Conservation (phyloP, 2,329 filamentous ascomycete genomes). For the Furcasterigmium sp. region DNA sequence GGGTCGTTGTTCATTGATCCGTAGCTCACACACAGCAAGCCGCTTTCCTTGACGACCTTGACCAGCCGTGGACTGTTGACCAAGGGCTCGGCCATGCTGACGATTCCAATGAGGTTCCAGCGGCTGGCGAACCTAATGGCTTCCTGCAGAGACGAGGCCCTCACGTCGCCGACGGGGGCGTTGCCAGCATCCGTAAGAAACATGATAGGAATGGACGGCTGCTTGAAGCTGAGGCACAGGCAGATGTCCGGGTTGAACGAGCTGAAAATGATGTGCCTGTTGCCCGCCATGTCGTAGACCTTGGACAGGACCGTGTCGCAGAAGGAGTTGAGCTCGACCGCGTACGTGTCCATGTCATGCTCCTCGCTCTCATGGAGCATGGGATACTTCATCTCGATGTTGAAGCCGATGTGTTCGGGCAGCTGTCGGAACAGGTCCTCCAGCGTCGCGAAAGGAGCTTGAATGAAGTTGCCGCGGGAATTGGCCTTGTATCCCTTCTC, state of each 20-base stretch:
- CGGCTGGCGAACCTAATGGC: conserved; percentile 89
- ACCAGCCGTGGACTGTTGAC: conserved; percentile 86
- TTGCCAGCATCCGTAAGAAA: conserved; percentile 90
- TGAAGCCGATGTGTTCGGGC: conserved; percentile 82
- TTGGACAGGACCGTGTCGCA: conserved; percentile 87
- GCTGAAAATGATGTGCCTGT: conserved; percentile 92
- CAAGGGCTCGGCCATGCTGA: conserved; percentile 81
- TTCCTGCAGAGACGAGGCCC: conserved; percentile 88
- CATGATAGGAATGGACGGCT: conserved; percentile 90
- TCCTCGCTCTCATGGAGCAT: conserved; percentile 96
- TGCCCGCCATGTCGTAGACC: conserved; percentile 79
- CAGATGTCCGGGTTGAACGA: conserved; percentile 98
- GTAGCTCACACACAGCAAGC: conserved; percentile 91
- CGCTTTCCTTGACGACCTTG: conserved; percentile 87
- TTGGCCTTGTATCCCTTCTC: conserved; percentile 95
- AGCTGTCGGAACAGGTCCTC: conserved; percentile 88
- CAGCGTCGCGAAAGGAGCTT: conserved; percentile 90
- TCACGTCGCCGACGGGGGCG: conserved; percentile 77
- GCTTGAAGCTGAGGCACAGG: conserved; percentile 89
- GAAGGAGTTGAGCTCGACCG: conserved; percentile 92
- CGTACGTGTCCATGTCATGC: conserved; percentile 94
- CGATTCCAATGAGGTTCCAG: conserved; percentile 92
- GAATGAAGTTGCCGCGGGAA: conserved; percentile 88
- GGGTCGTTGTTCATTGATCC: conserved; percentile 87
- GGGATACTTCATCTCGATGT: conserved; percentile 98